Evolutionary conservation across 2,329 filamentous ascomycete species (phyloP), one percentile per base, ranked within the genome.

Genomic region (Ceratocystis ficicola): DNA sequence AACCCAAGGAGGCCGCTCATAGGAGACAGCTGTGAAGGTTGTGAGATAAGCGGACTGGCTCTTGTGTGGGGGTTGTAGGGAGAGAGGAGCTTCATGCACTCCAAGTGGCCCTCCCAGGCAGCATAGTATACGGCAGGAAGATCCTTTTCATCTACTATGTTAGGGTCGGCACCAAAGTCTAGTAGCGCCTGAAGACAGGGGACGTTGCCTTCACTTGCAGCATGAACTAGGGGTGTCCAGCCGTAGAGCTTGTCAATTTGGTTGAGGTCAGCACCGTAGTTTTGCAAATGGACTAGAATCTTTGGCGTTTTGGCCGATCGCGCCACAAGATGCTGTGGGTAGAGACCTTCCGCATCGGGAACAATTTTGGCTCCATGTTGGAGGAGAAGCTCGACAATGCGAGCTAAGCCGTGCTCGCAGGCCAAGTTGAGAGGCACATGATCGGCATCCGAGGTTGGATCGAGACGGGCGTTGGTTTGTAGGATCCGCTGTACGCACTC

Each of bases 51-150:
- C 3, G 80, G 78, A 44, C 78, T 81, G 20, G 77, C 73, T 36
- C 73, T 73, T 17, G 74, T 77, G 41, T 74, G 72, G 62, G 72
- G 76, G 72, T 81, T 81, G 70, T 79, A 80, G 1, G 86, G 84
- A 3, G 86, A 86, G 41, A 99, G 83, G 6, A 96, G 81, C 72
- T 87, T 86, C 89, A 99, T 96, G 77, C 94, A 97, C 72, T 93
- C 88, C 65, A 97, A 77, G 73, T 97, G 90, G 0, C 94, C 94
- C 77, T 99, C 94, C 94, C 94, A 99, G 0, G 91, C 93, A 15
- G 94, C 94, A 75, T 99, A 99, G 75, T 99, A 99, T 86, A 97
- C 91, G 32, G 94, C 92, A 1, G 92, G 90, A 3, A 97, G 81
- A 17, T 86, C 87, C 73, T 97, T 99, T 76, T 99, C 94, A 72